Base-by-base conservation (phyloP, 2,329 filamentous ascomycete genomes). In the Aspergillus versicolor region DNA sequence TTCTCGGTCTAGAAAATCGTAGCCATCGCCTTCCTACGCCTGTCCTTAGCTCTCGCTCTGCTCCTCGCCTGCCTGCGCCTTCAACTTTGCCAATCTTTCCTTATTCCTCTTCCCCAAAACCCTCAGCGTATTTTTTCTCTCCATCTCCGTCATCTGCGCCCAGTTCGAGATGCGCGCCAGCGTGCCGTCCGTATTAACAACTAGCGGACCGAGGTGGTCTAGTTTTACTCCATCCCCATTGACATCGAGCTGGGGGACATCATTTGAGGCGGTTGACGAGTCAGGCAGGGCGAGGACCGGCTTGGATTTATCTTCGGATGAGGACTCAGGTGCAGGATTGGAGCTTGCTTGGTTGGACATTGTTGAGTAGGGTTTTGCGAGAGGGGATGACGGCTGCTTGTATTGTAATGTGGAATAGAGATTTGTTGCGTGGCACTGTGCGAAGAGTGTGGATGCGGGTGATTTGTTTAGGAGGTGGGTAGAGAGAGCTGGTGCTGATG, bases 181-280 rank as follows among this genome's bases (percentile, higher is more conserved):
- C 8, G 86, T 86, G 19, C 89, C 89, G 71, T 92, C 87, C 59
- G 79, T 77, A 70, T 91, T 89, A 54, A 92, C 85, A 1, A 92
- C 88, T 65, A 92, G 79, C 2, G 89, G 89, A 0, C 89, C 89
- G 22, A 92, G 76, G 59, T 84, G 81, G 67, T 90, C 87, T 8
- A 92, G 81, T 49, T 81, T 83, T 43, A 89, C 79, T 9, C 68
- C 68, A 27, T 66, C 68, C 7, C 65, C 61, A 42, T 68, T 68
- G 27, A 83, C 74, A 70, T 97, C 93, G 68, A 94, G 89, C 81
- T 93, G 92, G 86, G 89, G 96, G 79, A 94, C 91, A 45, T 72
- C 91, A 88, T 66, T 21, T 27, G 27, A 37, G 5, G 89, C 88
- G 66, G 91, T 84, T 74, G 92, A 88, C 63, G 82, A 87, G 7